Conservation (phyloP, 176 grass and related monocot genomes). For the Bromus sterilis region DNA sequence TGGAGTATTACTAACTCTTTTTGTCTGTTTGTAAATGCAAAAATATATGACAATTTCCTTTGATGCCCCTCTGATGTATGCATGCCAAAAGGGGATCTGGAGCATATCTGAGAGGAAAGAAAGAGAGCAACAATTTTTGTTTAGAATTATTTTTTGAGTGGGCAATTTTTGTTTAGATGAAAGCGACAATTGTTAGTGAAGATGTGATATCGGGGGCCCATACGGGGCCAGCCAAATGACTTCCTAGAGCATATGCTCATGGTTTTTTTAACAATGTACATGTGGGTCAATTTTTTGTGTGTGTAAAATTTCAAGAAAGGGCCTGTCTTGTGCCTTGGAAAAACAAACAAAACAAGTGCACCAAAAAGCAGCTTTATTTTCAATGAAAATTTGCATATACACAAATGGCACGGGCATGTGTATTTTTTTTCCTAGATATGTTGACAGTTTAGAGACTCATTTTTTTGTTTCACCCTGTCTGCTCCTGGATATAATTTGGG, state of each 20-base stretch:
- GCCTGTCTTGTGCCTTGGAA: background rate
- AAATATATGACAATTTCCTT: background rate
- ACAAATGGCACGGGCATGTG: no score
- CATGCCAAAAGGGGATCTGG: background rate
- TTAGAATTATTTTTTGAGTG: no score
- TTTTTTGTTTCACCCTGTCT: no score
- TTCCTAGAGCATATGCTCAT: no score
- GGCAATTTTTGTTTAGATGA: background rate
- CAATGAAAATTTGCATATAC: no score
- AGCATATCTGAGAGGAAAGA: background rate
- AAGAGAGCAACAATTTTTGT: background rate
- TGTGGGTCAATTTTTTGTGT: background rate
- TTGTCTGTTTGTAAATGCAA: background rate
- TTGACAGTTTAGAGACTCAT: no score
- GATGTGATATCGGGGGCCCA: background rate
- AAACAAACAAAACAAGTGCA: background rate
- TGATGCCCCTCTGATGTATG: background rate
- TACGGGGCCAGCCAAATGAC: background rate
- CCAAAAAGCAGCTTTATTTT: no score
- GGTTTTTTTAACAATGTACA: no score
- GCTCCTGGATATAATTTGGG: no score
- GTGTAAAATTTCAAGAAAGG: background rate
- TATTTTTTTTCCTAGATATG: no score
- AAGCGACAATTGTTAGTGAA: background rate
- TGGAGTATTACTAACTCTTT: background rate